phyloP scores from a whole-genome alignment of 805 yeast genomes.

The Ascoidea tarda region DNA sequence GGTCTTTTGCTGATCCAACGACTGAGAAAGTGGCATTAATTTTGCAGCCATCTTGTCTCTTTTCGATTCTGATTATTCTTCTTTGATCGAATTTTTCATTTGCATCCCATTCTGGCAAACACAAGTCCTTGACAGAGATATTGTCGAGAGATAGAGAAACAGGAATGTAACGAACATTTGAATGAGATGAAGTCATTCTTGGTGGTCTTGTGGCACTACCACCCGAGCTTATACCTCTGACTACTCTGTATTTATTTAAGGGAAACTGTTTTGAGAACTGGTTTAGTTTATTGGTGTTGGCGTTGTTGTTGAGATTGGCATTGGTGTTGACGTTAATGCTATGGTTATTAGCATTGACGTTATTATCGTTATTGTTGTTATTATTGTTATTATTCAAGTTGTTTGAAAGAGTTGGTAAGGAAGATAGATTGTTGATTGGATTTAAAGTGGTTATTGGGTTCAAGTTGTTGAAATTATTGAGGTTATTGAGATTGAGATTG shows the following conservation, averaged over 20 bases:
- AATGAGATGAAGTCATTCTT: constrained; percentile 17
- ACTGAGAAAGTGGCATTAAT: constrained; percentile 35
- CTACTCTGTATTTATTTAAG: constrained; percentile 23
- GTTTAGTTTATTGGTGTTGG: neutral
- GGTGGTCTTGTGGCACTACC: constrained; percentile 46
- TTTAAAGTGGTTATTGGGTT: no score
- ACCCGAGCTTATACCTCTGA: constrained; percentile 46
- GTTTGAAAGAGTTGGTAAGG: neutral
- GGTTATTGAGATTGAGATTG: neutral
- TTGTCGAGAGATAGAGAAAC: constrained; percentile 31
- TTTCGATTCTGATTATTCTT: constrained; percentile 43
- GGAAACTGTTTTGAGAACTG: neutral
- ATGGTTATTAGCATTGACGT: neutral
- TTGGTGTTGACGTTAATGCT: neutral
- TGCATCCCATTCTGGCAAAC: constrained; percentile 35
- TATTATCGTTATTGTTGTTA: no score
- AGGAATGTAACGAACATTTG: constrained; percentile 22
- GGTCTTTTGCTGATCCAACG: constrained; percentile 34
- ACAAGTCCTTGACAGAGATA: constrained; percentile 31
- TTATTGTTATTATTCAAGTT: no score
- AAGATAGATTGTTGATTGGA: no score
- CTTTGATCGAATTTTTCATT: constrained; percentile 34
- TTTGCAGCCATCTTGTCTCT: constrained; percentile 32
- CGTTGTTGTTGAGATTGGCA: neutral
- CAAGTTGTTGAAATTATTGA: neutral